Percentiles rank a stretch among this genome's conserved stretches.
Conservation (phyloP, 768 basidiomycete genomes). For the Termitomyces sp. region DNA sequence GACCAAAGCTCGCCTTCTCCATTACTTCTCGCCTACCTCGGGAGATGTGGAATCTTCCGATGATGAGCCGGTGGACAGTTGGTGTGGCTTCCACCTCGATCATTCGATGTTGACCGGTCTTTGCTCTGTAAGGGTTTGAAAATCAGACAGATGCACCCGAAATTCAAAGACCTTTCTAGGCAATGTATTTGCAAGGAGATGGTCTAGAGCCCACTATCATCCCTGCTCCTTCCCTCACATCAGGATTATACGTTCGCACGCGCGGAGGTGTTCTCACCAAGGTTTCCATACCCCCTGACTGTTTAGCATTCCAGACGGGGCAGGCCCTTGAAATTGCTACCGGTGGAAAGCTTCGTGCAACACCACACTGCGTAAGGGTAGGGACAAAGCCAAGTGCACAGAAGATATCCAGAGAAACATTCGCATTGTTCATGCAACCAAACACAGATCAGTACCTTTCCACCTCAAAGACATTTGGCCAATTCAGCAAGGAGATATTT, state of each 20-base stretch:
- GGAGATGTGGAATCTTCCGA: conserved; percentile 32
- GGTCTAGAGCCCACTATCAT: conserved; percentile 41
- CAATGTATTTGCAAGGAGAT: conserved; percentile 68
- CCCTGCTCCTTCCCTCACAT: conserved; percentile 63
- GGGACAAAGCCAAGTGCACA: conserved; percentile 42
- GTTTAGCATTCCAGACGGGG: conserved; percentile 94
- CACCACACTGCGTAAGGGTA: conserved; percentile 90
- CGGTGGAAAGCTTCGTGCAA: conserved; percentile 73
- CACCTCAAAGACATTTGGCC: conserved; percentile 72
- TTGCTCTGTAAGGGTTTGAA: conserved; percentile 58
- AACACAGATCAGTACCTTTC: conserved; percentile 75
- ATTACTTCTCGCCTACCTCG: conserved; percentile 81
- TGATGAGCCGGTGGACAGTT: conserved; percentile 74
- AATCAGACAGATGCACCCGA: neutral
- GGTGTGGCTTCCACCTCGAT: conserved; percentile 96
- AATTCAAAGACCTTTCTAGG: conserved; percentile 29
- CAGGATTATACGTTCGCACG: conserved; percentile 90
- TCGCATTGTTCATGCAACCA: conserved; percentile 87
- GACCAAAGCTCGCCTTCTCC: conserved; percentile 89
- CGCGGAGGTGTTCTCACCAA: conserved; percentile 75
- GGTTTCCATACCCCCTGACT: conserved; percentile 80
- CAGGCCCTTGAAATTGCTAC: conserved; percentile 93
- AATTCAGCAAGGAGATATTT: conserved; percentile 84
- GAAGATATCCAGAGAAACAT: conserved; percentile 76
- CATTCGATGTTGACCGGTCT: conserved; percentile 89